Evolutionary conservation across 257 asterid genomes (phyloP).

Genomic region (Fraxinus anomala): DNA sequence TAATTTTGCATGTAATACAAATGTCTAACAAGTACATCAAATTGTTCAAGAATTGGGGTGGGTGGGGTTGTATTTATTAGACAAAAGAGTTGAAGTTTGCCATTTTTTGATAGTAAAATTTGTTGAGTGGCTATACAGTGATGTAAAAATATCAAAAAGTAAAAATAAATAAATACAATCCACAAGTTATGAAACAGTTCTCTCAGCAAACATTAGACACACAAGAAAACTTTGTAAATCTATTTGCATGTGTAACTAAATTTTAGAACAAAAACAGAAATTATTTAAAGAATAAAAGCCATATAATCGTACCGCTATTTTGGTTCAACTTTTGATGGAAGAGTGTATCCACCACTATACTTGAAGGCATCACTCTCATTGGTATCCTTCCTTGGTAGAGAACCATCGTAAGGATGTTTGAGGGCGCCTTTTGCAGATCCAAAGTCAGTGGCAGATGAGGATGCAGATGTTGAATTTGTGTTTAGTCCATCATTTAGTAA

Average conservation of each 20-base stretch:
- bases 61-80: not conserved
- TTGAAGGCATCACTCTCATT: slow-evolving; percentile 48
- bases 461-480: slow-evolving; percentile 75
- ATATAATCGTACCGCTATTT: slow-evolving; percentile 26
- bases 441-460: slow-evolving; percentile 82
- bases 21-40: no score
- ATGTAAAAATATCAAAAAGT: not conserved
- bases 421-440: slow-evolving; percentile 43
- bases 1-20: no score
- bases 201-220: not conserved
- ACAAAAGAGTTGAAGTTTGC: not conserved
- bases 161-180: not conserved
- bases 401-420: slow-evolving; percentile 56
- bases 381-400: slow-evolving; percentile 36
- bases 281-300: slow-evolving; percentile 21
- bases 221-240: slow-evolving; percentile 9
- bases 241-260: slow-evolving; percentile 17
- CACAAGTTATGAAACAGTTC: not conserved
- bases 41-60: no score
- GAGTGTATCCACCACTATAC: slow-evolving; percentile 56
- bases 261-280: slow-evolving; percentile 1
- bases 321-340: slow-evolving; percentile 54
- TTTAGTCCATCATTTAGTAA: slow-evolving; percentile 70
- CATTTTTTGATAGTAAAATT: not conserved
- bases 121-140: not conserved